Percentiles rank a stretch among this genome's conserved stretches.
Evolutionary conservation across 1,284 basidiomycete species (phyloP).

Genomic region (Ustilago bromivora): DNA sequence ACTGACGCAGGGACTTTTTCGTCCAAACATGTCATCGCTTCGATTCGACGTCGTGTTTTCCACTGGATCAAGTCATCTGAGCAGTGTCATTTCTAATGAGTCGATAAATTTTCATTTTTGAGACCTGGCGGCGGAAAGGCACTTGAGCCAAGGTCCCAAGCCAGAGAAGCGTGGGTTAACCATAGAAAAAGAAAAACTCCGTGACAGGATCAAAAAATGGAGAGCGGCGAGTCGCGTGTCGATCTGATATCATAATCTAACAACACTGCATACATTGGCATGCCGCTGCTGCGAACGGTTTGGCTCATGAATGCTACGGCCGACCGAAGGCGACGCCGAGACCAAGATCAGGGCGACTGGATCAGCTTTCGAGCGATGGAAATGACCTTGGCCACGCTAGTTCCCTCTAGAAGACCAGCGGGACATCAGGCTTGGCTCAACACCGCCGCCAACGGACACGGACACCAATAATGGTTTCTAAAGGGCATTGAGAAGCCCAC

Average conservation of each 20-base stretch:
- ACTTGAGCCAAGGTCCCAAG: constrained; percentile 1
- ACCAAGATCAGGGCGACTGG: not conserved
- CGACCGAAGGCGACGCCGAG: not conserved
- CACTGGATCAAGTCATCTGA: not conserved
- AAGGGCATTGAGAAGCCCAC: too few relatives aligned
- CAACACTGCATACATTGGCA: not conserved
- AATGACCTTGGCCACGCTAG: not conserved
- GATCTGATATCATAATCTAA: constrained; percentile 16
- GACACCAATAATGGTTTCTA: too few relatives aligned
- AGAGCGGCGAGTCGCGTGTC: constrained; percentile 7
- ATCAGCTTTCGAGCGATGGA: not conserved
- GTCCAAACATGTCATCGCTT: constrained; percentile 19
- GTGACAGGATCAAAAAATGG: constrained; percentile 27
- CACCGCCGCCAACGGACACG: not conserved
- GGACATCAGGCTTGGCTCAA: not conserved
- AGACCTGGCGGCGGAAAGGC: not conserved
- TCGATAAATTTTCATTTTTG: not conserved
- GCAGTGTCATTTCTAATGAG: constrained; percentile 9
- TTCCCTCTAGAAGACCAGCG: too few relatives aligned
- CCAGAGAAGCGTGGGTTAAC: not conserved
- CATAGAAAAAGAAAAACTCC: constrained; percentile 26
- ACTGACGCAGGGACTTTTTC: constrained; percentile 15
- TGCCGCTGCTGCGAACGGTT: not conserved
- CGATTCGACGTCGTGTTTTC: not conserved
- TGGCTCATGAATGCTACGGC: constrained; percentile 1